Base-by-base conservation (phyloP, 345 rosid species). In the Combretum micranthum region DNA sequence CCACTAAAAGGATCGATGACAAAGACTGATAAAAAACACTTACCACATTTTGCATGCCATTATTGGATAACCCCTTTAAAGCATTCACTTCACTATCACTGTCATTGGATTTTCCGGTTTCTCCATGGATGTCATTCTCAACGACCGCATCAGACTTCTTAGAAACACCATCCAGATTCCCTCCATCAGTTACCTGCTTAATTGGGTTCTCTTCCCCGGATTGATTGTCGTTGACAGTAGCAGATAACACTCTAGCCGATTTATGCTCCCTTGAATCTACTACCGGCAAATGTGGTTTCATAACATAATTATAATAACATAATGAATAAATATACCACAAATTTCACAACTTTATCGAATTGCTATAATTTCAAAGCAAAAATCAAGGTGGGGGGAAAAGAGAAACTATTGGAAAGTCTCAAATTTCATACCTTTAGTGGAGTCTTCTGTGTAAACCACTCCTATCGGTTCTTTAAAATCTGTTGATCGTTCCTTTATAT, bases 221-320 rank as follows among this genome's bases (percentile, higher is more conserved):
- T 51, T 70, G 83, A 61, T 51, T 59, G 18, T 73, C 82, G 15
- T 76, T 80, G 47, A 55, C 53, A 11, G 96, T 68, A 15, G 97
- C 69, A 2, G 86, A 87, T 59, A 93, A 80, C 47, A 83, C 88
- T 57, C 97, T 77, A 46, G 94, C 73, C 70, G 84, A 79, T 53
- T 75, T 71, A 63, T 85, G 94, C 70, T 89, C 93, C 64, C 66
- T 62, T 2, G 68, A 32, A 23, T 72, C 90, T 60, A 64, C 17
- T n/a, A 62, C 48, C 21, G 53, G 47, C 45, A 55, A 72, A 77
- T 69, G 69, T 56, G 42, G 62, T 60, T 61, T 42, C 65, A 43
- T 22, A 25, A 70, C 50, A 53, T 16, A 20, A 12, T 32, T 14
- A 39, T 55, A 17, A 32, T 19, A n/a, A 19, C 20, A 50, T 32